Base-by-base conservation (phyloP, 2,329 filamentous ascomycete genomes). In the Fonsecaea multimorphosa region DNA sequence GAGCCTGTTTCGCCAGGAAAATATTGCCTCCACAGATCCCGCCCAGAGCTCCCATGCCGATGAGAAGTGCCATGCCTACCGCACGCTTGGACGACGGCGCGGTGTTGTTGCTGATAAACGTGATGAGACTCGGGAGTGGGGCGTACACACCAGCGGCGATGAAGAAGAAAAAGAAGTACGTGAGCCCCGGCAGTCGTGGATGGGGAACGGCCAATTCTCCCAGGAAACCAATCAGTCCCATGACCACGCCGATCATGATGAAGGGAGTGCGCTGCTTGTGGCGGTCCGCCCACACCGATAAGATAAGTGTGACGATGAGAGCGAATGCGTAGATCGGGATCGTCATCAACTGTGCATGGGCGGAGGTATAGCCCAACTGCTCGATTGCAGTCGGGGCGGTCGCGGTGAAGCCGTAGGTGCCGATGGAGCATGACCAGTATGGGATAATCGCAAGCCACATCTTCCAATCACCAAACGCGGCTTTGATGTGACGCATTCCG, bases 81-180 rank as follows among this genome's bases (percentile, higher is more conserved):
- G 87, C 87, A 0, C 89, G 82, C 76, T 91, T 91, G 0, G 87
- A 90, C 75, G 91, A 88, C 0, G 88, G 87, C 0, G 86, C 88
- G 0, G 91, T 86, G 64, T 91, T 91, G 74, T 89, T 90, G 1
- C 88, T 88, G 0, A 88, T 86, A 88, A 89, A 91, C 0, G 85
- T 87, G 0, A 91, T 79, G 0, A 87, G 87, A 0, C 77, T 66
- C 11, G 82, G 84, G 38, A 69, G 63, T 0, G 86, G 84, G 0
- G 88, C 87, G 72, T 90, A 91, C 67, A 91, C 89, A 0, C 89
- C 89, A 0, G 84, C 87, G 0, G 87, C 86, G 0, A 87, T 86
- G 52, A 74, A 61, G 55, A 72, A 73, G 54, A 76, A 65, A 40
- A 70, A 68, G 52, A 73, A 70, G 44, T 74, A 75, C 24, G 73